A percentile compares a stretch with the other conserved stretches of the same genome.
Conservation (phyloP, 768 basidiomycete species). For the Botryobasidium botryosum region DNA sequence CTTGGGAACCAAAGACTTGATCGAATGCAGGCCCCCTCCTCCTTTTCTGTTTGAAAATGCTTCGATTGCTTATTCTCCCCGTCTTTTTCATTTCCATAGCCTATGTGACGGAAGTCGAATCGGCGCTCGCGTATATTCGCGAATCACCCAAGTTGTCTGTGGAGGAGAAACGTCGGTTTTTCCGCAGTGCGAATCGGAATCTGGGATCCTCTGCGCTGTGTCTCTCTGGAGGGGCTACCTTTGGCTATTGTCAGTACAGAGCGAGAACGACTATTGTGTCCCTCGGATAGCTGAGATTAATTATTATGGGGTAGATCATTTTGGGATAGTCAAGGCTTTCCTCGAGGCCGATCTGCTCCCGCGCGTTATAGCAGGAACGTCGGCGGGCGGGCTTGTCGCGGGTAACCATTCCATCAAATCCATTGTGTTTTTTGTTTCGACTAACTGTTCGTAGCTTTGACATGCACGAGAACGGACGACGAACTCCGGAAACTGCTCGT, state of each 20-base stretch:
- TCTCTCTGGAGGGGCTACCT: constrained; percentile 88
- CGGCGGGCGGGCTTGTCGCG: constrained; percentile 73
- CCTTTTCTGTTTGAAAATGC: background rate
- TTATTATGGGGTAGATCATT: constrained; percentile 38
- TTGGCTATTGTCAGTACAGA: constrained; percentile 63
- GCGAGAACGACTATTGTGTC: background rate
- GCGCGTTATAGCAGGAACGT: constrained; percentile 86
- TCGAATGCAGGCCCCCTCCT: constrained; percentile 48
- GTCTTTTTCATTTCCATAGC: constrained; percentile 27
- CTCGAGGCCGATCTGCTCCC: constrained; percentile 75
- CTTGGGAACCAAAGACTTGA: constrained; percentile 74
- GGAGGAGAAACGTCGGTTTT: constrained; percentile 87
- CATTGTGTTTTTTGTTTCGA: background rate
- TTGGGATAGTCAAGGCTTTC: constrained; percentile 85
- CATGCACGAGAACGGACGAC: constrained; percentile 75
- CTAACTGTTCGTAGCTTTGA: constrained; percentile 32
- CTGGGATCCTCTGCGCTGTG: constrained; percentile 84
- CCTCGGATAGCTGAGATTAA: background rate
- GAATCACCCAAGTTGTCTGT: constrained; percentile 51
- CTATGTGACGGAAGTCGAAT: constrained; percentile 65
- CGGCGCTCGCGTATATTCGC: constrained; percentile 58
- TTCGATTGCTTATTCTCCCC: constrained; percentile 8
- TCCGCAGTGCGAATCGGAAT: constrained; percentile 76
- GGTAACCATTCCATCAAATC: background rate
- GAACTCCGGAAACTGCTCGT: constrained; percentile 65